Conservation (phyloP, 495 filamentous ascomycete species). For the Clavariopsis aquatica region DNA sequence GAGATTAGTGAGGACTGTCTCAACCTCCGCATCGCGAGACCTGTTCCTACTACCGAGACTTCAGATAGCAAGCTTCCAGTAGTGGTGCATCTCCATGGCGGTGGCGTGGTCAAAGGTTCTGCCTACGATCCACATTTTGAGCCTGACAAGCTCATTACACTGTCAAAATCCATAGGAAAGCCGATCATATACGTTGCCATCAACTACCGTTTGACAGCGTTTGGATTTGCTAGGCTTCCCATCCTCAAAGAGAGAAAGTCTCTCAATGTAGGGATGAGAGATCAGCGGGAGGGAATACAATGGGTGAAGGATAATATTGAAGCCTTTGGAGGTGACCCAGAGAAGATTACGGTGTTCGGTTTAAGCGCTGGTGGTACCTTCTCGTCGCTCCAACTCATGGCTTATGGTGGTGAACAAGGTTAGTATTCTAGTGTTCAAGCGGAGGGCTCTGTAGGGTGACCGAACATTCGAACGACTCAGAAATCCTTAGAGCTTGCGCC, state of each 20-base stretch:
- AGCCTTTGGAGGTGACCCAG: slow-evolving; percentile 18
- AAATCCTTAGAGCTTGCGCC: too few relatives aligned
- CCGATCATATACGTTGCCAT: slow-evolving; percentile 43
- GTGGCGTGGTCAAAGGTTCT: slow-evolving; percentile 21
- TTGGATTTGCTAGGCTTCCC: slow-evolving; percentile 35
- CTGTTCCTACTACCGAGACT: background rate
- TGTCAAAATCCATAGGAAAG: slow-evolving; percentile 22
- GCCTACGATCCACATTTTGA: slow-evolving; percentile 18
- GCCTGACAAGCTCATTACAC: slow-evolving; percentile 9
- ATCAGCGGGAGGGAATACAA: slow-evolving; percentile 35
- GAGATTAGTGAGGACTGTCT: slow-evolving; percentile 26
- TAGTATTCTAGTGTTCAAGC: too few relatives aligned
- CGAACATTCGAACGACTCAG: too few relatives aligned
- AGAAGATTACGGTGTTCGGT: slow-evolving; percentile 16
- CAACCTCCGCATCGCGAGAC: slow-evolving; percentile 15
- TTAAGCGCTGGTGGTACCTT: slow-evolving; percentile 22
- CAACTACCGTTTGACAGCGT: slow-evolving; percentile 40
- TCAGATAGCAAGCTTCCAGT: slow-evolving; percentile 2
- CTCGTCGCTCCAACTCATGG: slow-evolving; percentile 11
- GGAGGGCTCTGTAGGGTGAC: too few relatives aligned
- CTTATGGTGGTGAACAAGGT: slow-evolving; percentile 17
- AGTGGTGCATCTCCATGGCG: slow-evolving; percentile 13
- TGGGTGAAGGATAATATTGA: slow-evolving; percentile 25
- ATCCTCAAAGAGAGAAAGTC: slow-evolving; percentile 22
- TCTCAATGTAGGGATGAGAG: slow-evolving; percentile 42